Conservation (phyloP, 2,329 filamentous ascomycete genomes). For the Curvularia spicifera region DNA sequence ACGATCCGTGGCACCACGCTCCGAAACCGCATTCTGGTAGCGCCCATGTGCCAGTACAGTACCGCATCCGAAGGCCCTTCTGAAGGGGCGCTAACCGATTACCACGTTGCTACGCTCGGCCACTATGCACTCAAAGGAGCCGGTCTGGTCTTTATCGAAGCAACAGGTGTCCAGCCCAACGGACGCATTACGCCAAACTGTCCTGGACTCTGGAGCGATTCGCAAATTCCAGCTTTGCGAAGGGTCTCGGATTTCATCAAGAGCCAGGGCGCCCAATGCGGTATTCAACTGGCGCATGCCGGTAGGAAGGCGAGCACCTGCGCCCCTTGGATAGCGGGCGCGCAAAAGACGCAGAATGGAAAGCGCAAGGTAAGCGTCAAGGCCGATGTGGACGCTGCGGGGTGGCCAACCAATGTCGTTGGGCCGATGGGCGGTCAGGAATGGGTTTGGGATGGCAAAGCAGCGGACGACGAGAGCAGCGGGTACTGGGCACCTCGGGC, state of each 20-base stretch:
- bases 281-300: conserved; percentile 47
- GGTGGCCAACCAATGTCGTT: conserved; percentile 47
- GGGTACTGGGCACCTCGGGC: conserved; percentile 49
- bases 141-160: conserved; percentile 46
- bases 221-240: conserved; percentile 45
- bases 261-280: conserved; percentile 39
- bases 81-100: conserved; percentile 48
- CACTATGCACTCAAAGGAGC: conserved; percentile 51
- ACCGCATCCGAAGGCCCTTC: conserved; percentile 43
- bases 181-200: conserved; percentile 48
- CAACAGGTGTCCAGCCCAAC: conserved; percentile 46
- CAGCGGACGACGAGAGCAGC: conserved; percentile 36
- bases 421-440: conserved; percentile 49
- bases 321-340: conserved; percentile 39
- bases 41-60: conserved; percentile 50
- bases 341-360: conserved; percentile 22
- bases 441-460: conserved; percentile 49
- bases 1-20: conserved; percentile 46
- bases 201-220: conserved; percentile 46
- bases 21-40: conserved; percentile 48
- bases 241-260: conserved; percentile 47
- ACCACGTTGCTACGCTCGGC: conserved; percentile 48
- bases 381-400: conserved; percentile 38
- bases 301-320: conserved; percentile 46
- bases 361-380: conserved; percentile 39